These are phyloP conservation scores for Zasmidium cellare DNA, from an alignment of 2,329 filamentous ascomycete species.

Conservation along the genomic window DNA sequence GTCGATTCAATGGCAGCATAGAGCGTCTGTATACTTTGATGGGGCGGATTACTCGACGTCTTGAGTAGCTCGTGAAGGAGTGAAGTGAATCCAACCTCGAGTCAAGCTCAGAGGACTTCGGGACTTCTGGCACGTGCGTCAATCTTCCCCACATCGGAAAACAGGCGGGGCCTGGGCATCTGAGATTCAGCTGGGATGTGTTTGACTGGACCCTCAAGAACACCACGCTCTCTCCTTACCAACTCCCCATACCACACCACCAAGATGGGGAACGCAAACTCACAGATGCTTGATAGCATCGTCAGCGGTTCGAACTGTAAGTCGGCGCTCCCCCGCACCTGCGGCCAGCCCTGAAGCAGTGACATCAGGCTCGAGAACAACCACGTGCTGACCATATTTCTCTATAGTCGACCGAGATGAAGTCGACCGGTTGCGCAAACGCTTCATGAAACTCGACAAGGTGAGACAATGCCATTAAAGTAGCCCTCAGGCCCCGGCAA, in stretches of 20 bases:
- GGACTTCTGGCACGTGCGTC: not conserved
- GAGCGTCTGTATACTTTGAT: too few species aligned
- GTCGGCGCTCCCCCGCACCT: constrained; percentile 33
- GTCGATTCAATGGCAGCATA: not conserved
- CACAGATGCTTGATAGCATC: constrained; percentile 85
- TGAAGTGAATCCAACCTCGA: too few species aligned
- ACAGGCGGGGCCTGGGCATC: not conserved
- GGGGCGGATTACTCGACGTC: too few species aligned
- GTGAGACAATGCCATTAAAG: constrained; percentile 49
- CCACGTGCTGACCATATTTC: constrained; percentile 16
- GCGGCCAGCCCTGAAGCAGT: not conserved
- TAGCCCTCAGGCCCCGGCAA: not conserved
- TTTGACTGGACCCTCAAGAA: not conserved
- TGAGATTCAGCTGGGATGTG: not conserved
- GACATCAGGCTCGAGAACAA: constrained; percentile 7
- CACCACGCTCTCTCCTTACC: not conserved
- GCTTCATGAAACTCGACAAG: constrained; percentile 99
- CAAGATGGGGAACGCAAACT: constrained; percentile 57
- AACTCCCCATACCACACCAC: constrained; percentile 13
- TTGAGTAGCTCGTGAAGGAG: too few species aligned
- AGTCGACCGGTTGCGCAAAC: constrained; percentile 90
- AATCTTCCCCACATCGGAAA: not conserved
- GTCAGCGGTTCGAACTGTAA: constrained; percentile 95
- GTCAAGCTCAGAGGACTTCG: too few species aligned
- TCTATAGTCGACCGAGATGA: constrained; percentile 88